phyloP scores from a whole-genome alignment of 176 grass and related monocot genomes.

The Oryza glumipatula region DNA sequence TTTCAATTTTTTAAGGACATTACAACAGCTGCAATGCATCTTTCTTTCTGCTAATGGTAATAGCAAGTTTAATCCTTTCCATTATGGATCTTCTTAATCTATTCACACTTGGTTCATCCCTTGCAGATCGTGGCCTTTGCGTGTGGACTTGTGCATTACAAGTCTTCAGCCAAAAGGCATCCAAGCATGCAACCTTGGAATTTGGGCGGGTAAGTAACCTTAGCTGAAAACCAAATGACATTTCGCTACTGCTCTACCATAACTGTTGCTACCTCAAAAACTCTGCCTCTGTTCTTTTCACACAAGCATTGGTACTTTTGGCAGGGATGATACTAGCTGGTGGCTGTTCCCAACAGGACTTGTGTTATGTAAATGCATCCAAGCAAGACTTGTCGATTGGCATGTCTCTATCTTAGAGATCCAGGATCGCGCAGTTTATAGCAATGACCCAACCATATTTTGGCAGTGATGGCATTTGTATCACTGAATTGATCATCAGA shows the following conservation, averaged over 20 bases:
- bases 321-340: conserved; percentile 94
- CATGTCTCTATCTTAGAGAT: conserved; percentile 95
- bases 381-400: conserved; percentile 95
- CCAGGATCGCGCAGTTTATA: conserved; percentile 90
- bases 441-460: conserved; percentile 76
- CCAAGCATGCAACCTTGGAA: conserved; percentile 84
- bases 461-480: conserved; percentile 64
- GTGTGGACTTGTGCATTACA: conserved; percentile 94
- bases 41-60: neutral
- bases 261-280: conserved; percentile 2
- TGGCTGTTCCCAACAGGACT: conserved; percentile 82
- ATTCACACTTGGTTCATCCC: conserved; percentile 30
- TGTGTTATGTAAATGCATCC: conserved; percentile 88
- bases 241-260: neutral
- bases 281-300: neutral
- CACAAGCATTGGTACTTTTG: neutral
- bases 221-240: neutral
- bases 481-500: conserved; percentile 1
- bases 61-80: neutral
- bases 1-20: neutral
- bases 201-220: conserved; percentile 62
- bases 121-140: conserved; percentile 73
- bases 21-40: conserved; percentile 7
- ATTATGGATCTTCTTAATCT: neutral
- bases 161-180: conserved; percentile 68